Evolutionary conservation across 768 basidiomycete genomes (phyloP), one percentile per base, ranked within the genome.

Genomic region (Pholiota conissans): DNA sequence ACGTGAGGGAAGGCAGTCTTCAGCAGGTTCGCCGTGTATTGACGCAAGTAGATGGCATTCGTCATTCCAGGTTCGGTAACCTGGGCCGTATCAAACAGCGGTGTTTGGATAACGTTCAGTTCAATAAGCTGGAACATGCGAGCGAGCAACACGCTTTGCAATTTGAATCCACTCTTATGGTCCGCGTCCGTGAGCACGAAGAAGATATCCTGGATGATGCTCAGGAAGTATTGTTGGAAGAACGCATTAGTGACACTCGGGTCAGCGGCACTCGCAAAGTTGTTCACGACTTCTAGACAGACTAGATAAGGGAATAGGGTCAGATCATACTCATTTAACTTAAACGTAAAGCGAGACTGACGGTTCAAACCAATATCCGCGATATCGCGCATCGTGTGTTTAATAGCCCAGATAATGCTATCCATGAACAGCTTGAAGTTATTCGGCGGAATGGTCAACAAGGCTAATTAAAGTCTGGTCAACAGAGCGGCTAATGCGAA

Each of bases 391-490:
- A 97, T 95, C 14, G 93, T 98, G 76, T 99, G 97, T 73, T 99
- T 99, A 79, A 98, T 96, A n/a, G 95, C 96, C 96, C 97, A 99
- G 51, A 96, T 89, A 62, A 98, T 91, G 59, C 93, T 95, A 72
- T 98, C 96, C 86, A 97, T 98, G 73, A 97, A 91, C 58, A 98
- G 77, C 76, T 97, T 98, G 83, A 98, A 98, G 74, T 97, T 93
- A 46, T 81, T 74, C 9, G 94, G 90, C n/a, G 94, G 93, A 58
- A 97, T 82, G 24, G 84, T 85, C 56, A 96, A 82, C 46, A 98
- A 76, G 5, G 95, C 95, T 91, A 60, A 40, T 37, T 54, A 61
- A 35, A 24, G 50, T 61, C 10, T 40, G 52, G 49, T 29, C 30
- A 56, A 49, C 40, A 58, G 51, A 49, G 26, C 30, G 42, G 58